Base-by-base conservation (phyloP, 73 alveolate genomes). In the Breviolum minutum region DNA sequence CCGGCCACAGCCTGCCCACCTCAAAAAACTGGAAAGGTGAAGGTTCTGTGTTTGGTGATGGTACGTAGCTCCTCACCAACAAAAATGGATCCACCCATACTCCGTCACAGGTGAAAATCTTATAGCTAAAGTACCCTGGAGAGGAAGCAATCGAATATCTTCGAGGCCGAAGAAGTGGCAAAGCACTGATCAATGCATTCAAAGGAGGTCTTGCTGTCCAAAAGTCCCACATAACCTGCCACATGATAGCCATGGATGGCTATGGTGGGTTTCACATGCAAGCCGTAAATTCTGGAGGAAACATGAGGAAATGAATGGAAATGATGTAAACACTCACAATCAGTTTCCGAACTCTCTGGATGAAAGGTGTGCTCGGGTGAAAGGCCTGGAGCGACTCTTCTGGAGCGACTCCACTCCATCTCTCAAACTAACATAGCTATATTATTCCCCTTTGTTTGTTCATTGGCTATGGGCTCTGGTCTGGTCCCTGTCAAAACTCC, bases 211-310 rank as follows among this genome's bases (percentile, higher is more conserved):
- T 71, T 6, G 99, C 81, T 2, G 95, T 85, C 95, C 95, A 71
- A 60, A 95, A 95, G 87, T 95, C 99, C 99, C 99, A 95, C 95
- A 95, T 83, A 73, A 95, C 99, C 98, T 92, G 69, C 54, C 54
- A 40, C 3, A 40, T 40, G 54, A 40, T 40, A 40, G 54, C 54
- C 3, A 4, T 68, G 17, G n/a, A 22, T 68, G 77, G 8, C n/a
- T 6, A 22, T 17, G 77, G 17, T 22, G n/a, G 77, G 3, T 68
- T 17, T 17, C 77, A 14, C 24, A 68, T 68, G 17, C 77, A 22
- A 68, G 77, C n/a, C 77, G 2, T 14, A 68, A 68, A 22, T 68
- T 68, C n/a, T 68, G 24, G 77, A 68, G 17, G 77, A 14, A 17
- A 14, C 24, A 68, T 68, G 77, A 68, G 17, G 77, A 14, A 17